Evolutionary conservation across 371 early-diverging fungal genomes (phyloP).

Genomic region (Syncephalastrum contaminatum): DNA sequence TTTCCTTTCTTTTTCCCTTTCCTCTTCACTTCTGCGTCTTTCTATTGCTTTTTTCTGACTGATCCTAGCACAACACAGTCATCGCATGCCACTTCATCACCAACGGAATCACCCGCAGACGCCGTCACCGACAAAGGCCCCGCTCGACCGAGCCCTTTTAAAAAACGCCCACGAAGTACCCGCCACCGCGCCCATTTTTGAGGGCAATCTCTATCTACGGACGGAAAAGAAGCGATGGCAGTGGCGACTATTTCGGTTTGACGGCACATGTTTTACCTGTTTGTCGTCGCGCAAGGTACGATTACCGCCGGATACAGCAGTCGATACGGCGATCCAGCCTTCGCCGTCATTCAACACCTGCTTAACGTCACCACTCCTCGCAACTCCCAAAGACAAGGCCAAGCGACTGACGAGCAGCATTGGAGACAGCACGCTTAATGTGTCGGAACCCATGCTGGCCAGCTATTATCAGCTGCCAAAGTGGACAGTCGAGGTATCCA

Average conservation of each 20-base stretch:
- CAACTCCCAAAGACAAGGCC: slow-evolving; percentile 34
- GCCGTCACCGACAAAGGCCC: neutral
- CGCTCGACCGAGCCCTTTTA: slow-evolving; percentile 4
- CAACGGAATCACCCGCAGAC: neutral
- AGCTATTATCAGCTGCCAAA: slow-evolving; percentile 49
- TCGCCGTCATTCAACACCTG: slow-evolving; percentile 22
- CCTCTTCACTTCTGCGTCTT: slow-evolving; percentile 1
- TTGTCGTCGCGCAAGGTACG: slow-evolving; percentile 38
- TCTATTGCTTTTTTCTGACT: slow-evolving; percentile 5
- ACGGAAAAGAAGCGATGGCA: slow-evolving; percentile 43
- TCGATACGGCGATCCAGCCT: slow-evolving; percentile 14
- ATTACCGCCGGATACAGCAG: slow-evolving; percentile 29
- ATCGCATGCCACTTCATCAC: slow-evolving; percentile 17
- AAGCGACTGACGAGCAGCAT: slow-evolving; percentile 13
- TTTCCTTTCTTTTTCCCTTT: slow-evolving; percentile 9
- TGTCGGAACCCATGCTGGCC: slow-evolving; percentile 16
- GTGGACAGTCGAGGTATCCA: slow-evolving; percentile 41
- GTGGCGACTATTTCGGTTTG: slow-evolving; percentile 52
- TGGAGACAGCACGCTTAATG: slow-evolving; percentile 8
- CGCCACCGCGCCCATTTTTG: slow-evolving; percentile 45
- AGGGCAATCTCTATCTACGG: slow-evolving; percentile 42
- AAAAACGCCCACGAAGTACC: slow-evolving; percentile 35
- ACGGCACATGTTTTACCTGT: slow-evolving; percentile 45
- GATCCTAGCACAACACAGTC: neutral
- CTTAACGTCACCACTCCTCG: slow-evolving; percentile 34